Percentiles rank a stretch among this genome's conserved stretches.
These are phyloP conservation scores for Sporothrix variecibatus DNA, from an alignment of 2,329 filamentous ascomycete genomes.

Conservation along the genomic window DNA sequence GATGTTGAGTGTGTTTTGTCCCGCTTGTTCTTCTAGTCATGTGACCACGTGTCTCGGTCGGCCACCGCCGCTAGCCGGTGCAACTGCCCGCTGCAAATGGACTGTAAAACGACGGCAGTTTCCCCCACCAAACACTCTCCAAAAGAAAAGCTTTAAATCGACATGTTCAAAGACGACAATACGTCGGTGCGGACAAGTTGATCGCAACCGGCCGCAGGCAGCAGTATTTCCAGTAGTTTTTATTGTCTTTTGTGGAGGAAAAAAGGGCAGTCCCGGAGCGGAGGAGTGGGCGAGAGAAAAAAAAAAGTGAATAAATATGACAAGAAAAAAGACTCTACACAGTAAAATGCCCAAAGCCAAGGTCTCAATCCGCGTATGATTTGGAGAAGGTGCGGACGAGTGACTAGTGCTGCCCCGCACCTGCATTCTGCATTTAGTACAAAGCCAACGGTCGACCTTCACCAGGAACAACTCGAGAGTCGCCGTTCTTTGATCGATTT, in stretches of 20 bases:
- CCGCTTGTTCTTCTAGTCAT: background rate
- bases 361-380: background rate
- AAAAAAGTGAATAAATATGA: background rate
- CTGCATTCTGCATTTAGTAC: background rate
- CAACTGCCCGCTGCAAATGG: background rate
- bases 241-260: background rate
- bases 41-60: background rate
- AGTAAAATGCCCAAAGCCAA: background rate
- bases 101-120: background rate
- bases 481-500: background rate
- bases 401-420: background rate
- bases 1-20: background rate
- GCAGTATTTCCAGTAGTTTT: background rate
- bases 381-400: constrained; percentile 15
- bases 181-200: constrained; percentile 9
- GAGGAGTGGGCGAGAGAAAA: constrained; percentile 26
- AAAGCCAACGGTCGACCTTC: background rate
- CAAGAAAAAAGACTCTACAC: background rate
- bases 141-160: background rate
- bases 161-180: background rate
- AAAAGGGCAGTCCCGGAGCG: background rate
- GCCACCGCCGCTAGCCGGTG: constrained; percentile 4
- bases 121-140: background rate
- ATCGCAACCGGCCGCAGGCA: constrained; percentile 11
- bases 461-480: background rate